These are phyloP conservation scores for Cylindrotheca fusiformis DNA, from an alignment of 108 stramenopile species.

Conservation along the genomic window DNA sequence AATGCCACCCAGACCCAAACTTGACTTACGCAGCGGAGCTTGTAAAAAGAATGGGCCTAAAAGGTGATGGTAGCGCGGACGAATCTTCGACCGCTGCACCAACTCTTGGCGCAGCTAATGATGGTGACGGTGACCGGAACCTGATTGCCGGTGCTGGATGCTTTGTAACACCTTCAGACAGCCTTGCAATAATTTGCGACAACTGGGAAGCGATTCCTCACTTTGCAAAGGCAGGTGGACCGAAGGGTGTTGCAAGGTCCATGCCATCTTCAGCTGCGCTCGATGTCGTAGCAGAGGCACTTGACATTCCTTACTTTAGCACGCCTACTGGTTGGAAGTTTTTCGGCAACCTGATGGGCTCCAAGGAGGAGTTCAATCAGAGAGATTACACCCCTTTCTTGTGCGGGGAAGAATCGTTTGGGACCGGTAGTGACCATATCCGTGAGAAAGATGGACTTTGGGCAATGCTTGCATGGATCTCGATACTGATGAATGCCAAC, in stretches of 20 bases:
- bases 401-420: slow-evolving; percentile 99
- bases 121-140: slow-evolving; percentile 99
- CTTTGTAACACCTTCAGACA: slow-evolving; percentile 99
- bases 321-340: slow-evolving; percentile 99
- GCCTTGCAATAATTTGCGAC: slow-evolving; percentile 95
- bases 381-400: slow-evolving; percentile 94
- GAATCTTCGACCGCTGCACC: slow-evolving; percentile 39
- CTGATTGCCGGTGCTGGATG: slow-evolving; percentile 95
- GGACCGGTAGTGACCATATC: slow-evolving; percentile 97
- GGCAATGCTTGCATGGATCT: slow-evolving; percentile 99
- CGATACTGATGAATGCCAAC: slow-evolving; percentile 93
- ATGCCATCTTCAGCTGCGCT: slow-evolving; percentile 98
- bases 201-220: slow-evolving; percentile 94
- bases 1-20: slow-evolving; percentile 98
- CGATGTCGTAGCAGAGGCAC: slow-evolving; percentile 91
- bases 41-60: slow-evolving; percentile 89
- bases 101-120: slow-evolving; percentile 96
- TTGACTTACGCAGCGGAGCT: slow-evolving; percentile 95
- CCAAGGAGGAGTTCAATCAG: slow-evolving; percentile 83
- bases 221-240: slow-evolving; percentile 89
- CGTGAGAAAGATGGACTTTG: slow-evolving; percentile 99
- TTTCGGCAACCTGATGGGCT: slow-evolving; percentile 99
- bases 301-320: slow-evolving; percentile 86
- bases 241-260: slow-evolving; percentile 93
- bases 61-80: slow-evolving; percentile 76